These are phyloP conservation scores for Wilcoxina mikolae DNA, from an alignment of 495 filamentous ascomycete genomes.

Conservation along the genomic window DNA sequence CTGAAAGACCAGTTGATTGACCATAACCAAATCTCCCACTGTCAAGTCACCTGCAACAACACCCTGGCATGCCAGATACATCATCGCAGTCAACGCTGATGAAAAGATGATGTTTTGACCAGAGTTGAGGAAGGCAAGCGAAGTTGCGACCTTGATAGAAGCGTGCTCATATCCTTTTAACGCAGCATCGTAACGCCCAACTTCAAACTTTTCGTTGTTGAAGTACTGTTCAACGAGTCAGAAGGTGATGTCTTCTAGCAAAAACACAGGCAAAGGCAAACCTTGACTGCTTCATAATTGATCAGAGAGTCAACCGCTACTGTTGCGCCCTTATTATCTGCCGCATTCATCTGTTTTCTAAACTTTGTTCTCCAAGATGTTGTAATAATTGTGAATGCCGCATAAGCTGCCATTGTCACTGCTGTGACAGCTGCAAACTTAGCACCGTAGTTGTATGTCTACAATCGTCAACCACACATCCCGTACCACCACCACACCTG, in stretches of 20 bases:
- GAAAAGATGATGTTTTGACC: slow-evolving; percentile 99
- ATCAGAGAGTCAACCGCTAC: slow-evolving; percentile 92
- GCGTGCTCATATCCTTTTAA: slow-evolving; percentile 77
- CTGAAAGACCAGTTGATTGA: slow-evolving; percentile 97
- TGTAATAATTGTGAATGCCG: slow-evolving; percentile 85
- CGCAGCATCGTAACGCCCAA: slow-evolving; percentile 75
- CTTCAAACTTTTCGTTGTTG: slow-evolving; percentile 94
- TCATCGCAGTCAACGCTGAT: slow-evolving; percentile 87
- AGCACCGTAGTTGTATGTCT: slow-evolving; percentile 88
- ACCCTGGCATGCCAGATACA: slow-evolving; percentile 85
- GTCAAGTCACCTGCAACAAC: slow-evolving; percentile 67
- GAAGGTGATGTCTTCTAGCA: slow-evolving; percentile 40
- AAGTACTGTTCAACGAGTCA: slow-evolving; percentile 49
- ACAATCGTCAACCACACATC: slow-evolving; percentile 16
- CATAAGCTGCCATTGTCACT: slow-evolving; percentile 81
- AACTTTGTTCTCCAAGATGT: slow-evolving; percentile 97
- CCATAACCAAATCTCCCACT: slow-evolving; percentile 95
- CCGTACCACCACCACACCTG: slow-evolving; percentile 11
- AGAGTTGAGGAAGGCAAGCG: slow-evolving; percentile 80
- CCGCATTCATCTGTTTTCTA: slow-evolving; percentile 81
- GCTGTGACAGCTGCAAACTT: slow-evolving; percentile 87
- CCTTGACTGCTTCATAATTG: slow-evolving; percentile 94
- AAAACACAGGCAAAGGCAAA: slow-evolving; percentile 29
- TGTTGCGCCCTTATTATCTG: slow-evolving; percentile 88
- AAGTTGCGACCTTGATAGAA: slow-evolving; percentile 92